Conservation (phyloP, 2,329 filamentous ascomycete species). For the Ceratocystis eucalypticola region DNA sequence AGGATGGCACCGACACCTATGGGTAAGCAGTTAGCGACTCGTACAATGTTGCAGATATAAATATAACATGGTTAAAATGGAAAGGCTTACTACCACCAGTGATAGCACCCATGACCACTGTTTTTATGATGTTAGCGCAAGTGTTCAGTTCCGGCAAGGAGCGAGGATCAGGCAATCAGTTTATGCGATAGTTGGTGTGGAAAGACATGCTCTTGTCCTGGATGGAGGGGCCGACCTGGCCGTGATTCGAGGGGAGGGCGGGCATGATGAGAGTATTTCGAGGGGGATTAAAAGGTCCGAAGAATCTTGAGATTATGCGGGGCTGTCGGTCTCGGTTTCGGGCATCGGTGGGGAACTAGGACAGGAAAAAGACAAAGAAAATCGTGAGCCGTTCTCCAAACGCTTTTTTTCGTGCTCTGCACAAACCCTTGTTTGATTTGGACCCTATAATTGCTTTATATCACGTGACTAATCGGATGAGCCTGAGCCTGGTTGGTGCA, state of each 20-base stretch:
- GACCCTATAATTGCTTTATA: background rate
- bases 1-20: slow-evolving; percentile 92
- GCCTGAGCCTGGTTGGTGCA: background rate
- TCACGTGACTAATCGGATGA: background rate
- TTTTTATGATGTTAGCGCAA: slow-evolving; percentile 8
- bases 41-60: background rate
- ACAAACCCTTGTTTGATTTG: background rate
- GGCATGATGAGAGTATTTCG: slow-evolving; percentile 26
- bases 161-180: background rate
- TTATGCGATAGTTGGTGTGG: background rate
- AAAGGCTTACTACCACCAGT: slow-evolving; percentile 83
- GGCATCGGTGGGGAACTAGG: too few species aligned
- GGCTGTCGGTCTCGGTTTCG: background rate
- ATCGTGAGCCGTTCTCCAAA: background rate
- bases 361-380: too few species aligned
- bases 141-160: background rate
- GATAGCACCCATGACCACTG: slow-evolving; percentile 96
- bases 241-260: slow-evolving; percentile 30
- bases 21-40: slow-evolving; percentile 6
- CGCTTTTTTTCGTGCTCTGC: background rate
- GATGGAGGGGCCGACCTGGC: slow-evolving; percentile 25
- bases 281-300: too few species aligned
- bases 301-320: background rate
- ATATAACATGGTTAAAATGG: background rate
- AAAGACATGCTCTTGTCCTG: slow-evolving; percentile 37